A percentile compares a stretch with the other conserved stretches of the same genome.
Conservation (phyloP, 2,329 filamentous ascomycete species). For the Hypocrella siamensis region DNA sequence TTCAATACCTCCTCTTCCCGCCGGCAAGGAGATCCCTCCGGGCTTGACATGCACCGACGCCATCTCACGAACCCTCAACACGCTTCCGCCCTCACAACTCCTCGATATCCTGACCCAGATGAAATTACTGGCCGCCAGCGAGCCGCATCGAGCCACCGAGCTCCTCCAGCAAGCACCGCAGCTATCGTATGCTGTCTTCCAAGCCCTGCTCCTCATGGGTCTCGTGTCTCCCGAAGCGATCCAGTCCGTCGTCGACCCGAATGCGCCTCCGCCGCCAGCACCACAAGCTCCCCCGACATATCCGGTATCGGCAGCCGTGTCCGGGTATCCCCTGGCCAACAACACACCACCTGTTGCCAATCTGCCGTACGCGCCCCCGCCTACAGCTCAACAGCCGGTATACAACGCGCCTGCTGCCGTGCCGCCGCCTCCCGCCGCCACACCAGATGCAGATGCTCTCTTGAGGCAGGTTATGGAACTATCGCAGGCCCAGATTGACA, state of each 20-base stretch:
- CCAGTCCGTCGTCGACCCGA: constrained; percentile 58
- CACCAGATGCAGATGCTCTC: constrained; percentile 51
- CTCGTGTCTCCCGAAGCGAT: constrained; percentile 78
- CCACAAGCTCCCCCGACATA: constrained; percentile 15
- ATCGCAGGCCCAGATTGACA: constrained; percentile 65
- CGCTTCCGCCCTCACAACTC: constrained; percentile 73
- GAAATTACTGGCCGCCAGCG: constrained; percentile 72
- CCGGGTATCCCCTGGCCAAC: constrained; percentile 22
- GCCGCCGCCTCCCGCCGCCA: constrained; percentile 16
- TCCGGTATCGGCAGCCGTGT: constrained; percentile 15
- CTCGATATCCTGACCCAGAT: constrained; percentile 89
- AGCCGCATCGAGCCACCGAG: constrained; percentile 72
- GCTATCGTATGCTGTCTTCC: constrained; percentile 87
- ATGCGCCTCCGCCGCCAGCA: constrained; percentile 23
- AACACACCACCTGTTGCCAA: constrained; percentile 31
- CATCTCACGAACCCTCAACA: constrained; percentile 80
- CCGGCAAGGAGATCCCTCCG: constrained; percentile 69
- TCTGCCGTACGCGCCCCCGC: constrained; percentile 29
- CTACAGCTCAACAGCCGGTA: constrained; percentile 12
- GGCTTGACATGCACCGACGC: constrained; percentile 76
- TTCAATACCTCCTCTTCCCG: constrained; percentile 63
- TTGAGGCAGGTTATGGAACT: constrained; percentile 71
- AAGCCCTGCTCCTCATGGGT: constrained; percentile 82
- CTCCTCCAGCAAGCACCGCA: constrained; percentile 81
- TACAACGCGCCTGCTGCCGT: constrained; percentile 19